Percentiles rank a stretch among this genome's conserved stretches.
Evolutionary conservation across 2,329 filamentous ascomycete genomes (phyloP).

Genomic region (Diplocarpon rosae): DNA sequence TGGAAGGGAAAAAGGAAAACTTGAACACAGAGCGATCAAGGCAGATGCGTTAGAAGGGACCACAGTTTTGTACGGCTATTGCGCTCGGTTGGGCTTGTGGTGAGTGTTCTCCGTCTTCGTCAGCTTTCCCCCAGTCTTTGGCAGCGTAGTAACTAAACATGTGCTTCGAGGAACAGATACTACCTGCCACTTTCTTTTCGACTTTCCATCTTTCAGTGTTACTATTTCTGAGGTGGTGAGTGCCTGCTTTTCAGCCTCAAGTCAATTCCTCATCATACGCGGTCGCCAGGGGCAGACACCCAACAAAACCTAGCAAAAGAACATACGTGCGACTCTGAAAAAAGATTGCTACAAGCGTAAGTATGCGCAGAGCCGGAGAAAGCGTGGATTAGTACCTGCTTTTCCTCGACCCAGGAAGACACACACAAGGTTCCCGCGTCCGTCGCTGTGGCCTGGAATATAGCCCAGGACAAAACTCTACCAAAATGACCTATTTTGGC

Average conservation of each 20-base stretch:
- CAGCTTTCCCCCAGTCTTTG: background rate
- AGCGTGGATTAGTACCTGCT: too few species aligned
- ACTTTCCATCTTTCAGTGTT: conserved; percentile 7
- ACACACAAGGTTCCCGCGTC: too few species aligned
- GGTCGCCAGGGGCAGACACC: background rate
- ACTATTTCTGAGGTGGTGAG: conserved; percentile 16
- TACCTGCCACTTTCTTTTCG: conserved; percentile 12
- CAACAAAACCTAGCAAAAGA: background rate
- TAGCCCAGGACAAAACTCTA: too few species aligned
- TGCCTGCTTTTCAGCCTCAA: background rate
- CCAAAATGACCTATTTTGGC: too few species aligned
- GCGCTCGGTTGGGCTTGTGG: conserved; percentile 16
- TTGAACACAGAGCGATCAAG: conserved; percentile 9
- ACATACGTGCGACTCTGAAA: too few species aligned
- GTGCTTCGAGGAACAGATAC: conserved; percentile 10
- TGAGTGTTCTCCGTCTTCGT: conserved; percentile 2
- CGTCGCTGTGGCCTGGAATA: too few species aligned
- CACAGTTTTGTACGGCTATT: conserved; percentile 16
- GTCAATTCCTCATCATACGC: background rate
- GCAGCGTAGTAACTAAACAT: conserved; percentile 6
- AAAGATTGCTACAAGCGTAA: too few species aligned
- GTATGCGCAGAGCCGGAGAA: too few species aligned
- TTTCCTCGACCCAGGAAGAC: too few species aligned
- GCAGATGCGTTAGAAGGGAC: conserved; percentile 12
- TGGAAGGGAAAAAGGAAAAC: conserved; percentile 10